Evolutionary conservation across 345 rosid species (phyloP).

Genomic region (Sonneratia alba): DNA sequence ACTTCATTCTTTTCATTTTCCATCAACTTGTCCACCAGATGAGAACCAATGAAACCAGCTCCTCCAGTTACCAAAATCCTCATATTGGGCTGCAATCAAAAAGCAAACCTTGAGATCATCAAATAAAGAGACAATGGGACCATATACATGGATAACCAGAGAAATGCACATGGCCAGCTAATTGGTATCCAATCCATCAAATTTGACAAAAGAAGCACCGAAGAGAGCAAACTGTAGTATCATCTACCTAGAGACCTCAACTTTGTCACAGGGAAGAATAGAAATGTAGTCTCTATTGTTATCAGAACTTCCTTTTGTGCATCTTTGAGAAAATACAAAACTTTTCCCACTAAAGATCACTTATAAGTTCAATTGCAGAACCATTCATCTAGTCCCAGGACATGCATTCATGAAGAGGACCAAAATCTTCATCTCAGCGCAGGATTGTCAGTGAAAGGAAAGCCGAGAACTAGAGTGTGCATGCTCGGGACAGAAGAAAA

Average conservation of each 20-base stretch:
- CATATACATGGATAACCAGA: too few species aligned
- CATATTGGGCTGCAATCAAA: slow-evolving; percentile 68
- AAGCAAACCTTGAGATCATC: background rate
- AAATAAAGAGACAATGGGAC: too few species aligned
- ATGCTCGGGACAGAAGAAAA: background rate
- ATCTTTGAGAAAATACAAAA: background rate
- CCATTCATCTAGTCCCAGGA: background rate
- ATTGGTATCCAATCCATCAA: too few species aligned
- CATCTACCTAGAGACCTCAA: background rate
- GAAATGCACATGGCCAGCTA: too few species aligned
- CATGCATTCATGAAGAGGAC: too few species aligned
- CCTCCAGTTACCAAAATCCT: slow-evolving; percentile 92
- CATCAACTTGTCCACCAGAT: slow-evolving; percentile 87
- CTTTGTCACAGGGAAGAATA: background rate
- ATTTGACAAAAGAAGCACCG: background rate
- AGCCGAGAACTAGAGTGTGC: too few species aligned
- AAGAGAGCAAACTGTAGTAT: background rate
- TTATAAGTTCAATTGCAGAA: background rate
- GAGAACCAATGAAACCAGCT: slow-evolving; percentile 98
- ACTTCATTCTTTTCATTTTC: slow-evolving; percentile 75
- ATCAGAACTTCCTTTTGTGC: background rate
- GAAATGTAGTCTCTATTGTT: background rate
- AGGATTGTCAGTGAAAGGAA: too few species aligned
- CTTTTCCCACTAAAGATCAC: background rate
- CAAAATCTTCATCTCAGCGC: too few species aligned